A percentile compares a stretch with the other conserved stretches of the same genome.
Conservation (phyloP, 2,329 filamentous ascomycete species). For the Claviceps sp. region DNA sequence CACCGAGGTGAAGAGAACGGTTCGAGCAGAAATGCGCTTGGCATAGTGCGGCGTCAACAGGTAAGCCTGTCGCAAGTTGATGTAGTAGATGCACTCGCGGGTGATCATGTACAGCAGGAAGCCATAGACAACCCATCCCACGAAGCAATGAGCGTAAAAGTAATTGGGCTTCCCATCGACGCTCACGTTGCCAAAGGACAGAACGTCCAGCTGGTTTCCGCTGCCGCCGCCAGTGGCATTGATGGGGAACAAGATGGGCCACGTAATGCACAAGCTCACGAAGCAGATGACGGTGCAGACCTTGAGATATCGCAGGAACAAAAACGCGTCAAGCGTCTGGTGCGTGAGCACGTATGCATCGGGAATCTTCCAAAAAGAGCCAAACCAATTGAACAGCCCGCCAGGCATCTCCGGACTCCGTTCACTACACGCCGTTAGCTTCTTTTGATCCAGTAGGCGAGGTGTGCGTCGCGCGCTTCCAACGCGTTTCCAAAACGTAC, state of each 20-base stretch:
- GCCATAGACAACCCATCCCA: constrained; percentile 71
- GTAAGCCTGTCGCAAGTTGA: constrained; percentile 89
- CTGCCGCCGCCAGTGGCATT: constrained; percentile 67
- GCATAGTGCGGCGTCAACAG: constrained; percentile 74
- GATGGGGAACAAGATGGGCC: constrained; percentile 72
- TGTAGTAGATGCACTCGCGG: constrained; percentile 82
- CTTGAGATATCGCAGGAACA: constrained; percentile 76
- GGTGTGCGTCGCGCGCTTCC: background rate
- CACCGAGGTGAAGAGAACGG: constrained; percentile 83
- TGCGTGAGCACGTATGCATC: constrained; percentile 77
- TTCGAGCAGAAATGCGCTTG: constrained; percentile 75
- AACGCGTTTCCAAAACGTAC: constrained; percentile 16
- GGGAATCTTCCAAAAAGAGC: constrained; percentile 44
- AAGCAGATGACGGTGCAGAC: constrained; percentile 65
- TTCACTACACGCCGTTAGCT: constrained; percentile 25
- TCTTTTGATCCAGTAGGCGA: background rate
- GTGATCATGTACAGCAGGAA: constrained; percentile 86
- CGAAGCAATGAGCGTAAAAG: constrained; percentile 67
- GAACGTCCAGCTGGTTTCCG: constrained; percentile 45
- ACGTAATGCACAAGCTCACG: constrained; percentile 68
- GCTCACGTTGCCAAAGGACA: constrained; percentile 25
- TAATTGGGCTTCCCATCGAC: constrained; percentile 45
- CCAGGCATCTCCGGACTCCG: constrained; percentile 40
- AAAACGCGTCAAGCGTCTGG: constrained; percentile 76
- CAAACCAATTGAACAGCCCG: constrained; percentile 50